Conservation (phyloP, 345 rosid species). For the Linum trigynum region DNA sequence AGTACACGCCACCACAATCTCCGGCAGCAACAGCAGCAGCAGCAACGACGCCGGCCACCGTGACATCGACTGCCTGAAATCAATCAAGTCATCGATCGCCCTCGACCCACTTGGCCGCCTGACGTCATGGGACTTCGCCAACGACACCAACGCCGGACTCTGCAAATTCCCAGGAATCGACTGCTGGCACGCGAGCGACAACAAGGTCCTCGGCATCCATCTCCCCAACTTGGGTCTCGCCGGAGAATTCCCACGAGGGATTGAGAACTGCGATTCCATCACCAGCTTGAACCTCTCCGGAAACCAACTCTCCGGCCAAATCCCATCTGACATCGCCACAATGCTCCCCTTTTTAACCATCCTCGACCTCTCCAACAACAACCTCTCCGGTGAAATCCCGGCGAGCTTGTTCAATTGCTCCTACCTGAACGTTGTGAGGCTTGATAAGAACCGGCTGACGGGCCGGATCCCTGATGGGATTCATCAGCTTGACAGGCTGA, state of each 20-base stretch:
- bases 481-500: neutral
- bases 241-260: neutral
- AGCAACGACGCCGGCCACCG: too few species aligned
- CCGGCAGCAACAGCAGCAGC: too few species aligned
- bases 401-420: neutral
- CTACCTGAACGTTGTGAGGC: constrained; percentile 7
- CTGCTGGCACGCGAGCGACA: constrained; percentile 3
- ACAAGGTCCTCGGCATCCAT: neutral
- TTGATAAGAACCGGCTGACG: neutral
- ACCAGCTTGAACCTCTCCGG: neutral
- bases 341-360: neutral
- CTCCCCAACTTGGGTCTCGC: neutral
- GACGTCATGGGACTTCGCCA: neutral
- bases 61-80: constrained; percentile 1
- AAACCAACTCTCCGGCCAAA: neutral
- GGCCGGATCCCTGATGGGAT: neutral
- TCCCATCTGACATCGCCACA: neutral
- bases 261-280: neutral
- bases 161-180: neutral
- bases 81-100: neutral
- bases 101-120: neutral
- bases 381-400: constrained; percentile 9
- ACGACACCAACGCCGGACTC: neutral
- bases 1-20: too few species aligned
- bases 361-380: constrained; percentile 8